Evolutionary conservation across 768 basidiomycete species (phyloP).

Genomic region (Candolleomyces efflorescens): DNA sequence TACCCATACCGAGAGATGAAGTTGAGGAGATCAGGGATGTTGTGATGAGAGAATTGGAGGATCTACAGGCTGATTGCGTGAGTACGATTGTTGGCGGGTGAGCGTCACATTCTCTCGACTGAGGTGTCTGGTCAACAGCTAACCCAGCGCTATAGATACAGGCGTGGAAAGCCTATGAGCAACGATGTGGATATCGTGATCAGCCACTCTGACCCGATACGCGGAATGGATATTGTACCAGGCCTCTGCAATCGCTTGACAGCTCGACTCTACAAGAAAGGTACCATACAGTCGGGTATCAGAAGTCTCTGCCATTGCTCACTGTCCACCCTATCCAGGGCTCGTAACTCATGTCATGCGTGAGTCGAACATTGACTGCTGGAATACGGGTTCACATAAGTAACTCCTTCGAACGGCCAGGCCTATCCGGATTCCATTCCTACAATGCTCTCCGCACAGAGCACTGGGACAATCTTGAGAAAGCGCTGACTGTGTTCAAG

Average conservation of each 20-base stretch:
- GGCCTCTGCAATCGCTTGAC: slow-evolving; percentile 62
- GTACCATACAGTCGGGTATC: too few relatives aligned
- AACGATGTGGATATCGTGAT: slow-evolving; percentile 92
- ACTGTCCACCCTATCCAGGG: slow-evolving; percentile 30
- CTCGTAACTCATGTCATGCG: slow-evolving; percentile 83
- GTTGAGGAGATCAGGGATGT: slow-evolving; percentile 71
- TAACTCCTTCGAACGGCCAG: too few relatives aligned
- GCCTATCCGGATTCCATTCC: slow-evolving; percentile 55
- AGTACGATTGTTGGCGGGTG: slow-evolving; percentile 83
- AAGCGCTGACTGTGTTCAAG: slow-evolving; percentile 74
- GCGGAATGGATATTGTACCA: slow-evolving; percentile 45
- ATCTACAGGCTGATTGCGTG: slow-evolving; percentile 60
- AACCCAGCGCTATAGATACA: slow-evolving; percentile 48
- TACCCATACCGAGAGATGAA: slow-evolving; percentile 63
- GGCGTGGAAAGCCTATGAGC: slow-evolving; percentile 75
- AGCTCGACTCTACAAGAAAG: slow-evolving; percentile 48
- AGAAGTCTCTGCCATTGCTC: too few relatives aligned
- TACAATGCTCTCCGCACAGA: slow-evolving; percentile 50
- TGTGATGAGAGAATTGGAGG: slow-evolving; percentile 63
- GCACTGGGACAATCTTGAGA: slow-evolving; percentile 83
- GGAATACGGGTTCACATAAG: too few relatives aligned
- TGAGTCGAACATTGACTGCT: too few relatives aligned
- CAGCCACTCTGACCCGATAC: slow-evolving; percentile 54
- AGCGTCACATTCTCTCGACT: slow-evolving; percentile 17
- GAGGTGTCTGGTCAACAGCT: neutral